Base-by-base conservation (phyloP, 129 eudicot species). In the Flaveria ramosissima region DNA sequence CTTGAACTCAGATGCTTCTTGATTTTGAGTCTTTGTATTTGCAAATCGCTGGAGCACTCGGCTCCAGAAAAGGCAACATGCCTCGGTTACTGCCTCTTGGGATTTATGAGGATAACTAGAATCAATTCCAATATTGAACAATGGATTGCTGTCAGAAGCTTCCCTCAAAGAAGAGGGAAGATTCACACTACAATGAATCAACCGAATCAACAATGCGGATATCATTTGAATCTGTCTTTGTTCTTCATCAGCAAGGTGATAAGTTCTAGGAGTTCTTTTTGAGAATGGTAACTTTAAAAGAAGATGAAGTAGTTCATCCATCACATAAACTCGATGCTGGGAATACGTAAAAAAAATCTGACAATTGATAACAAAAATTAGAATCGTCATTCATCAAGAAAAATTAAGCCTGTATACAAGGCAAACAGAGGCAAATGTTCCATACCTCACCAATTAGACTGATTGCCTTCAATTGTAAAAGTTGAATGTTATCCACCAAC, bases 201-300 rank as follows among this genome's bases (percentile, higher is more conserved):
- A 68, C 82, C 91, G 97, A 80, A 94, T 88, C 80, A 94, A 76
- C 57, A 94, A 86, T 30, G 97, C 97, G 53, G 92, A 78, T 60
- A 86, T 77, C 88, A 94, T 87, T 83, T 94, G 99, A 63, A 94
- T 94, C 85, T 94, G 97, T 84, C 81, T 91, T 83, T 94, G 98
- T 68, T 94, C 99, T 77, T 94, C 99, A 82, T 91, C 99, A 9
- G 97, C 92, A 61, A 94, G 96, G 86, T 89, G 97, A 84, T 89
- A 94, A 24, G 92, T 85, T 84, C 97, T 89, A 42, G 93, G 85
- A 52, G 87, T 80, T 27, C 89, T 80, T 88, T 91, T 94, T 26
- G 97, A 83, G 68, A 82, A 83, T 30, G 99, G 97, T 79, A 91
- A 79, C 76, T 94, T 94, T 78, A 90, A 45, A 66, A 91, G 93